A percentile compares a stretch with the other conserved stretches of the same genome.
Evolutionary conservation across 2,329 filamentous ascomycete species (phyloP).

Genomic region (Sclerotinia trifoliorum): DNA sequence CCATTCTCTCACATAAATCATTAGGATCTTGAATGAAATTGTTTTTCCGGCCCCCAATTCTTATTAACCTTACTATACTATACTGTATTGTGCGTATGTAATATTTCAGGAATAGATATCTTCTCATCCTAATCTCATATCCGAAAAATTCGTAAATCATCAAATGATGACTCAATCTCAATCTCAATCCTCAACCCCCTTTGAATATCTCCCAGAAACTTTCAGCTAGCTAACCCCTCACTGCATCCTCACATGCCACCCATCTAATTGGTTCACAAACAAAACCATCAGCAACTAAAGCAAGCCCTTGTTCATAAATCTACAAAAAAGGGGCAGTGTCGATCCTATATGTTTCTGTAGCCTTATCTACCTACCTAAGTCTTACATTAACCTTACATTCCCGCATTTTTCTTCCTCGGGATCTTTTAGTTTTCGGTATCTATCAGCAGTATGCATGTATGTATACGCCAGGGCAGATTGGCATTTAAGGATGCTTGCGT

Average conservation of each 20-base stretch:
- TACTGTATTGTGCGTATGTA: no score
- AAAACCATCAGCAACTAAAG: neutral
- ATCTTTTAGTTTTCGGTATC: neutral
- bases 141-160: neutral
- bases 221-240: neutral
- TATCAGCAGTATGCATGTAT: no score
- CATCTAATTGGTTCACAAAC: neutral
- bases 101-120: neutral
- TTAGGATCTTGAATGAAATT: neutral
- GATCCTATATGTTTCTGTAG: neutral
- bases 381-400: neutral
- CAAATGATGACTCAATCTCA: constrained; percentile 14
- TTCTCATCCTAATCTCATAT: neutral
- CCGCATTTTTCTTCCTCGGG: neutral
- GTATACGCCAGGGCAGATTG: constrained; percentile 7
- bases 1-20: neutral
- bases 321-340: constrained; percentile 5
- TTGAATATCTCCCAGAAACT: neutral
- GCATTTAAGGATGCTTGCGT: neutral
- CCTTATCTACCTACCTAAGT: neutral
- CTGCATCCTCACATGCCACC: neutral
- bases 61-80: no score
- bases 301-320: neutral
- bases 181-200: neutral
- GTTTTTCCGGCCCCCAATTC: neutral